A percentile compares a stretch with the other conserved stretches of the same genome.
Conservation (phyloP, 1,284 basidiomycete species). For the Puccinia hordei region DNA sequence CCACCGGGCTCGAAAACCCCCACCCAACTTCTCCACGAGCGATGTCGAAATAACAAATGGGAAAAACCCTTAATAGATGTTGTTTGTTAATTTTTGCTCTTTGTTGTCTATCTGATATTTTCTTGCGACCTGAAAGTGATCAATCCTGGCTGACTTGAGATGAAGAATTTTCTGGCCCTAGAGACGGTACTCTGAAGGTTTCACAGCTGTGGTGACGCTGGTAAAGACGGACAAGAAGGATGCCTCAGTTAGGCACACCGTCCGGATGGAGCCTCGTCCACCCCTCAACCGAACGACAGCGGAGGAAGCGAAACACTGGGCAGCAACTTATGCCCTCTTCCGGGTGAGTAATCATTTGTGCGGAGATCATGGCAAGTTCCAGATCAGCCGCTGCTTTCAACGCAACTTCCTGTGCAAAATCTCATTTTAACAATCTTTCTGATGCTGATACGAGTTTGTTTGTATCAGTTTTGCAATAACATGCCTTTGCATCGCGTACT, state of each 20-base stretch:
- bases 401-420: slow-evolving; percentile 45
- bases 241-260: slow-evolving; percentile 55
- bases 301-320: slow-evolving; percentile 58
- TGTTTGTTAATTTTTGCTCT: slow-evolving; percentile 52
- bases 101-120: background rate
- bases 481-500: slow-evolving; percentile 56
- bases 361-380: background rate
- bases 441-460: background rate
- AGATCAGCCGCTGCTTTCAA: background rate
- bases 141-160: slow-evolving; percentile 1
- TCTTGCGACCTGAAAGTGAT: background rate
- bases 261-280: slow-evolving; percentile 57
- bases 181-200: slow-evolving; percentile 48
- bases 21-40: slow-evolving; percentile 59
- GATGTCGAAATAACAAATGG: slow-evolving; percentile 57
- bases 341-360: slow-evolving; percentile 51
- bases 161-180: slow-evolving; percentile 9
- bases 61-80: slow-evolving; percentile 57
- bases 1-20: slow-evolving; percentile 59
- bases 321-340: slow-evolving; percentile 59
- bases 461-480: slow-evolving; percentile 51
- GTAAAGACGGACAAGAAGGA: slow-evolving; percentile 58
- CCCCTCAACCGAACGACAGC: slow-evolving; percentile 53
- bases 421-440: background rate
- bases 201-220: slow-evolving; percentile 56